Evolutionary conservation across 2,329 filamentous ascomycete genomes (phyloP).

Genomic region (Raffaelea ambrosiae): DNA sequence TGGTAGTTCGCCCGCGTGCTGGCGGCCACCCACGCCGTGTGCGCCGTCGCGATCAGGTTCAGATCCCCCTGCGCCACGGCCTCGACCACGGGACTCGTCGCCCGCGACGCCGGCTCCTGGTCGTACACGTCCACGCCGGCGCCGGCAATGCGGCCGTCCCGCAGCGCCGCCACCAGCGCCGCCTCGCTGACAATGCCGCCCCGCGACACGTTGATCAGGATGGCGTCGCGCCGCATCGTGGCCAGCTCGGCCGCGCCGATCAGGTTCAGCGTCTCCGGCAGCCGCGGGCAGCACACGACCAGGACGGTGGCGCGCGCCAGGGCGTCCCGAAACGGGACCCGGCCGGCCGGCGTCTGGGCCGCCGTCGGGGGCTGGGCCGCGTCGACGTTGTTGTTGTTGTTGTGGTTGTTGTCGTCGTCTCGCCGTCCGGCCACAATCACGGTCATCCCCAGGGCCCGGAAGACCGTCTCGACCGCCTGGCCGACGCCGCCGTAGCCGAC

Average conservation of each 20-base stretch:
- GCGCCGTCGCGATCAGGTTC: conserved; percentile 12
- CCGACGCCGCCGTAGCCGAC: conserved; percentile 27
- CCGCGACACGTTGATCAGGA: conserved; percentile 25
- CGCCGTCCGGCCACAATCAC: conserved; percentile 16
- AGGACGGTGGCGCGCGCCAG: conserved; percentile 19
- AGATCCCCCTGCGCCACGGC: conserved; percentile 8
- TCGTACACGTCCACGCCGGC: conserved; percentile 26
- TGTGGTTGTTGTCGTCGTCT: conserved; percentile 8
- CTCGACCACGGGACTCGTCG: conserved; percentile 10
- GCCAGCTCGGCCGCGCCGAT: conserved; percentile 15
- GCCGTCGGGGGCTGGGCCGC: background rate
- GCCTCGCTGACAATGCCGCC: conserved; percentile 25
- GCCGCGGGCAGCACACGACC: conserved; percentile 25
- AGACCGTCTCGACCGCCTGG: conserved; percentile 19
- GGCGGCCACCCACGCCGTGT: conserved; percentile 14
- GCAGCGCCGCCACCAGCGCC: conserved; percentile 23
- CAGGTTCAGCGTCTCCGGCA: conserved; percentile 17
- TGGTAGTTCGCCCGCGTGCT: conserved; percentile 14
- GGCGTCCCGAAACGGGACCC: conserved; percentile 13
- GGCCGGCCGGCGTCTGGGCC: background rate
- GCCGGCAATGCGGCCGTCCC: conserved; percentile 21
- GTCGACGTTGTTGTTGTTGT: background rate
- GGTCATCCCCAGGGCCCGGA: conserved; percentile 22
- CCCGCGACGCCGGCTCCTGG: conserved; percentile 21
- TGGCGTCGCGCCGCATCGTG: conserved; percentile 16